Conservation (phyloP, 306 rosid genomes). For the Quercus engelmannii region DNA sequence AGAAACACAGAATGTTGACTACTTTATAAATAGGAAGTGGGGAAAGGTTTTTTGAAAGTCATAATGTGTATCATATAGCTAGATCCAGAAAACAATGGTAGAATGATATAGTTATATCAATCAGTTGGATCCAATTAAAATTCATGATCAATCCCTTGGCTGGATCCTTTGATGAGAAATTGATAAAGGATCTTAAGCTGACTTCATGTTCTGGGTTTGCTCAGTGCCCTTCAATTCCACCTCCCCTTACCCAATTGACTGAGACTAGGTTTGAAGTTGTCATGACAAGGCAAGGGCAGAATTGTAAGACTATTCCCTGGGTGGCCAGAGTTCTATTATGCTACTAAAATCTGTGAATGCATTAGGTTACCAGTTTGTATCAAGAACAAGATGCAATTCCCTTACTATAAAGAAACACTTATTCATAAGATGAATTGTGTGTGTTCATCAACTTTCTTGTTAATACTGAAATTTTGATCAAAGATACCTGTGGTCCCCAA, state of each 20-base stretch:
- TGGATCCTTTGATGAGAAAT: background rate
- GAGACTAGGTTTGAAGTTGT: background rate
- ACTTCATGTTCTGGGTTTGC: background rate
- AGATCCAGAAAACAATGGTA: background rate
- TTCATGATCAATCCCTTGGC: background rate
- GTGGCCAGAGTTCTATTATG: background rate
- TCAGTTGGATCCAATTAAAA: background rate
- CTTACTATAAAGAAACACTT: background rate
- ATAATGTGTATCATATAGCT: background rate
- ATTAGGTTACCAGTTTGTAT: background rate
- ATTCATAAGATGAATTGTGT: background rate
- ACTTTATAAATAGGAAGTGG: background rate
- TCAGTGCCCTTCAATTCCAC: background rate
- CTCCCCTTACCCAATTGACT: background rate
- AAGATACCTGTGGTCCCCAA: constrained; percentile 78
- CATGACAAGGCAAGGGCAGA: background rate
- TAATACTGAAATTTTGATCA: constrained; percentile 9
- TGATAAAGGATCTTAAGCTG: background rate
- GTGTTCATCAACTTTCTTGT: background rate
- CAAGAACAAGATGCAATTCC: background rate
- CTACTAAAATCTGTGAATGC: background rate
- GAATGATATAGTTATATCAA: background rate
- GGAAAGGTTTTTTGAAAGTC: background rate
- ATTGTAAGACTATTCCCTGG: background rate
- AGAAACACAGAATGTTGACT: background rate